Evolutionary conservation across 805 yeast genomes (phyloP).

Genomic region (Teunomyces lycoperdinae): DNA sequence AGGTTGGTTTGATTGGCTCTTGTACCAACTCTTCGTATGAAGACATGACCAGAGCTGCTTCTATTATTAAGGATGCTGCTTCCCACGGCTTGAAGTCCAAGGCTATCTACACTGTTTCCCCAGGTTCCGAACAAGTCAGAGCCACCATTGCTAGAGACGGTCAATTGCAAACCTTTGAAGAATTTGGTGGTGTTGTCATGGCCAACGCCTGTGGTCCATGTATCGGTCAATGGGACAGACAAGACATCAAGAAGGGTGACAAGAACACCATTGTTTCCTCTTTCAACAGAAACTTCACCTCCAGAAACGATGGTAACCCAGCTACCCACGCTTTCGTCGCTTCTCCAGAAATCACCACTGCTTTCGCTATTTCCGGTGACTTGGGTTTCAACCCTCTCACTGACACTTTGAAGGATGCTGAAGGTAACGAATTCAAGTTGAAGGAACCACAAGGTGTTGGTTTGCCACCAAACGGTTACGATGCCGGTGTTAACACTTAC

Average conservation of each 20-base stretch:
- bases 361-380: constrained; percentile 94
- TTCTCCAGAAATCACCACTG: constrained; percentile 94
- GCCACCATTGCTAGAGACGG: constrained; percentile 98
- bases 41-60: constrained; percentile 96
- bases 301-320: constrained; percentile 98
- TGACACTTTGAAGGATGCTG: constrained; percentile 80
- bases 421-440: constrained; percentile 89
- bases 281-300: constrained; percentile 96
- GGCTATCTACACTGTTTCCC: constrained; percentile 87
- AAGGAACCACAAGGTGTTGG: constrained; percentile 87
- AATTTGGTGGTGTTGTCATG: constrained; percentile 85
- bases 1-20: constrained; percentile 95
- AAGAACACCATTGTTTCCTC: constrained; percentile 96
- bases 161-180: constrained; percentile 71
- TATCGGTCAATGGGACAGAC: constrained; percentile 99
- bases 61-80: constrained; percentile 84
- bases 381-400: constrained; percentile 95
- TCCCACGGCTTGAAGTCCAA: constrained; percentile 84
- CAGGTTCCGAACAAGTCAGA: constrained; percentile 97
- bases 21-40: constrained; percentile 98
- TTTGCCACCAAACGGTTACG: constrained; percentile 87
- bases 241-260: constrained; percentile 87
- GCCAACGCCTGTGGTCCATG: constrained; percentile 99
- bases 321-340: constrained; percentile 96
- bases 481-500: constrained; percentile 90